Percentiles rank a stretch among this genome's conserved stretches.
Conservation (phyloP, 169 alveolate genomes). For the Plasmodium cynomolgi region DNA sequence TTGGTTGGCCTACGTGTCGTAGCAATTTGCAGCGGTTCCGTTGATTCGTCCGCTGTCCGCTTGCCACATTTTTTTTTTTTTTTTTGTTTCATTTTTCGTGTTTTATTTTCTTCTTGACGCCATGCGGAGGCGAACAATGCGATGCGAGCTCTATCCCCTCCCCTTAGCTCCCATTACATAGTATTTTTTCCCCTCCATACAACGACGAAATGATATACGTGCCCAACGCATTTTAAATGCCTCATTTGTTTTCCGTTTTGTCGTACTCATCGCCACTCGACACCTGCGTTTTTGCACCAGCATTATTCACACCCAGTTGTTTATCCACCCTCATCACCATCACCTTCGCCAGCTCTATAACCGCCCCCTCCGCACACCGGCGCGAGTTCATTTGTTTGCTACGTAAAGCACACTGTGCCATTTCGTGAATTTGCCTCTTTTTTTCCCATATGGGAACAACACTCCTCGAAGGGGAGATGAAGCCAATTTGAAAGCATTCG, state of each 20-base stretch:
- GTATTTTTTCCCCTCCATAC: neutral
- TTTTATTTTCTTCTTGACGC: neutral
- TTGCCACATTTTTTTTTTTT: neutral
- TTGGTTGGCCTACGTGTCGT: neutral
- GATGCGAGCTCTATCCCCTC: neutral
- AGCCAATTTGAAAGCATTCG: neutral
- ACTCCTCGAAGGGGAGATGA: neutral
- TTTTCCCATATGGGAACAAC: neutral
- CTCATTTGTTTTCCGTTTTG: neutral
- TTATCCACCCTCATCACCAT: neutral
- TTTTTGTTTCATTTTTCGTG: neutral
- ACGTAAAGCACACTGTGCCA: neutral
- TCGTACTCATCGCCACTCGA: neutral
- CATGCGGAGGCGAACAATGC: neutral
- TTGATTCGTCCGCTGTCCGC: neutral
- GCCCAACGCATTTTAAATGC: neutral
- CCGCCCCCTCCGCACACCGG: neutral
- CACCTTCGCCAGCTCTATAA: too few relatives aligned
- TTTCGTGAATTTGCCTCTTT: neutral
- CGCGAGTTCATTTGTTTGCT: neutral
- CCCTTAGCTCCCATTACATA: neutral
- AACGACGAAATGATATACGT: neutral
- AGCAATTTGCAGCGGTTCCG: neutral
- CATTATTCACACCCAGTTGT: neutral
- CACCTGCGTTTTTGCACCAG: neutral